phyloP scores from a whole-genome alignment of 257 asterid genomes.

The Solanum commersonii region DNA sequence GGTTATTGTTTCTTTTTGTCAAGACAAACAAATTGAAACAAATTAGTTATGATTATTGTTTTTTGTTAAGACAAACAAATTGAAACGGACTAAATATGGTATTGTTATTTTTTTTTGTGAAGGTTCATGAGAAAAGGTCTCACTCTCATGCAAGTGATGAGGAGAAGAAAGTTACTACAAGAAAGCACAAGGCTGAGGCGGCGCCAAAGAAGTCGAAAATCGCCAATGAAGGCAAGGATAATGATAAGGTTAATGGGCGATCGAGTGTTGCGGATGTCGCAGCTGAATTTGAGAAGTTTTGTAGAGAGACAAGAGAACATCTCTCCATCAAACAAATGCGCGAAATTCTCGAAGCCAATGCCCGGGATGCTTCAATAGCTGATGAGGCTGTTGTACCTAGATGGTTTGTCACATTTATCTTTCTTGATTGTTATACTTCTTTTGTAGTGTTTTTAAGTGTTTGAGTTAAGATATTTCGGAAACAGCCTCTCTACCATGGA shows the following conservation, averaged over 20 bases:
- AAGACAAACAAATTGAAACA: too few relatives aligned
- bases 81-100: too few relatives aligned
- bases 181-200: slow-evolving; percentile 67
- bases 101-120: neutral
- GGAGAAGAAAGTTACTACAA: slow-evolving; percentile 45
- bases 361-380: slow-evolving; percentile 27
- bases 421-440: neutral
- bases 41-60: too few relatives aligned
- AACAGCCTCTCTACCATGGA: neutral
- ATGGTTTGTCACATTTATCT: slow-evolving; percentile 37
- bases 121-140: slow-evolving; percentile 61
- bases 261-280: slow-evolving; percentile 30
- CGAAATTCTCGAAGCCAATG: slow-evolving; percentile 58
- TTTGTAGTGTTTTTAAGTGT: neutral
- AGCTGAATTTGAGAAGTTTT: slow-evolving; percentile 52
- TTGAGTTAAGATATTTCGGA: neutral
- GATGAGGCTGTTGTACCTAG: slow-evolving; percentile 79
- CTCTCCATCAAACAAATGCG: slow-evolving; percentile 74
- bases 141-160: slow-evolving; percentile 41
- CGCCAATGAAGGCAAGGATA: neutral
- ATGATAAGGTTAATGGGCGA: slow-evolving; percentile 6
- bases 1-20: too few relatives aligned
- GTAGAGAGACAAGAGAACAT: slow-evolving; percentile 47
- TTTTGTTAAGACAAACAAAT: too few relatives aligned
- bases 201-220: slow-evolving; percentile 50